Conservation (phyloP, 2,329 filamentous ascomycete species). For the Lasiodiplodia gonubiensis region DNA sequence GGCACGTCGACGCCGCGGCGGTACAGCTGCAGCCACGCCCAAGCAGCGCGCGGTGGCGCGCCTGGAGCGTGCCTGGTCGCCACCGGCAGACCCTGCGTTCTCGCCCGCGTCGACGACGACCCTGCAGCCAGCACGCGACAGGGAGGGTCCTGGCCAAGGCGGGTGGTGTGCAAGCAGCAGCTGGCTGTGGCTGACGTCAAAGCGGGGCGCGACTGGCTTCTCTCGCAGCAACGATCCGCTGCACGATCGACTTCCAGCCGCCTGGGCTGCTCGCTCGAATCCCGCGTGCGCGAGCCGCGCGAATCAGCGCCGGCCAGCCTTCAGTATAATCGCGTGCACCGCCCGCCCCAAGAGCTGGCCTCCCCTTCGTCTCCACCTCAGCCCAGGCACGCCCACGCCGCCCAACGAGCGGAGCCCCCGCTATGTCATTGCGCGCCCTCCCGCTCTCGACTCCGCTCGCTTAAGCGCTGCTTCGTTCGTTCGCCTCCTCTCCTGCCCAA, state of each 20-base stretch:
- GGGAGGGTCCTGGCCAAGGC: no score
- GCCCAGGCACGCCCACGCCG: slow-evolving; percentile 3
- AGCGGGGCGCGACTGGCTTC: no score
- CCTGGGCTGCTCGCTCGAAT: neutral
- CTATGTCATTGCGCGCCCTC: slow-evolving; percentile 19
- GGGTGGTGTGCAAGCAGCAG: neutral
- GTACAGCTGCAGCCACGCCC: neutral
- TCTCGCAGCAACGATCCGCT: no score
- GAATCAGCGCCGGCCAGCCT: slow-evolving; percentile 14
- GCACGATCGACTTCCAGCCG: slow-evolving; percentile 19
- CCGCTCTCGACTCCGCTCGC: slow-evolving; percentile 15
- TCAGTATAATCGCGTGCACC: slow-evolving; percentile 9
- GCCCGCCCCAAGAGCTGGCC: neutral
- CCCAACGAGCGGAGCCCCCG: slow-evolving; percentile 1
- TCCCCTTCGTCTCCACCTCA: slow-evolving; percentile 7
- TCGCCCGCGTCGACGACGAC: neutral
- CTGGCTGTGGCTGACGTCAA: no score
- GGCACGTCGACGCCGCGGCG: no score
- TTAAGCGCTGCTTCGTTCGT: slow-evolving; percentile 7
- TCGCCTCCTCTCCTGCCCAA: neutral
- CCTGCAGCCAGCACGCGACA: neutral
- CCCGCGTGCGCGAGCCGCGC: neutral
- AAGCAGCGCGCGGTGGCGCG: neutral
- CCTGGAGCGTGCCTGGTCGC: neutral
- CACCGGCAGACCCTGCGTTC: slow-evolving; percentile 2